A percentile compares a stretch with the other conserved stretches of the same genome.
Conservation (phyloP, 2,329 filamentous ascomycete species). For the Podosphaera aphanis region DNA sequence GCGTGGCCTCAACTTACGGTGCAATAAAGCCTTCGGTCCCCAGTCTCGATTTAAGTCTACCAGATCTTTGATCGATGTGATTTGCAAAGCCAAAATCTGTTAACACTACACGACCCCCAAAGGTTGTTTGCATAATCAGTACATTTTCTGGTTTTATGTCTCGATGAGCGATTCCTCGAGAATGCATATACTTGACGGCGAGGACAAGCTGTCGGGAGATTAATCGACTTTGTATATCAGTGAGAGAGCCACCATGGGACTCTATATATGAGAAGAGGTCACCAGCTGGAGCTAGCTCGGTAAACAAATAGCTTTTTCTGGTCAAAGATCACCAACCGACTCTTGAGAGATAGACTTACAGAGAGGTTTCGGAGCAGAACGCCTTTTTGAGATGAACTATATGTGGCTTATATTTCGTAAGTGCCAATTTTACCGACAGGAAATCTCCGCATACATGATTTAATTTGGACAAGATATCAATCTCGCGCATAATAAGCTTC, state of each 20-base stretch:
- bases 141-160: slow-evolving; percentile 95
- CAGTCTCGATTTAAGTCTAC: slow-evolving; percentile 11
- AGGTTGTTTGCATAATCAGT: slow-evolving; percentile 67
- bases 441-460: slow-evolving; percentile 24
- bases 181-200: slow-evolving; percentile 91
- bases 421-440: background rate
- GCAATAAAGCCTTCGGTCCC: slow-evolving; percentile 15
- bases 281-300: slow-evolving; percentile 28
- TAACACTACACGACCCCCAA: slow-evolving; percentile 64
- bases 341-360: slow-evolving; percentile 18
- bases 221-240: slow-evolving; percentile 10
- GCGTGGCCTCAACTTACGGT: slow-evolving; percentile 9
- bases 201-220: slow-evolving; percentile 37
- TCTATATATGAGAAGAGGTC: slow-evolving; percentile 15
- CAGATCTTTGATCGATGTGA: slow-evolving; percentile 4
- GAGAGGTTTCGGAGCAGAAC: slow-evolving; percentile 22
- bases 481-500: slow-evolving; percentile 23
- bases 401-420: slow-evolving; percentile 23
- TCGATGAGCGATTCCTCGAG: slow-evolving; percentile 81
- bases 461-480: slow-evolving; percentile 27
- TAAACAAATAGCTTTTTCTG: slow-evolving; percentile 26
- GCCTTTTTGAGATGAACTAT: slow-evolving; percentile 28
- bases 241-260: slow-evolving; percentile 7
- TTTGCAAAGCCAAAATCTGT: slow-evolving; percentile 69
- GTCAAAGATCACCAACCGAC: slow-evolving; percentile 1